A percentile compares a stretch with the other conserved stretches of the same genome.
Conservation (phyloP, 257 asterid species). For the Nicotiana attenuata region DNA sequence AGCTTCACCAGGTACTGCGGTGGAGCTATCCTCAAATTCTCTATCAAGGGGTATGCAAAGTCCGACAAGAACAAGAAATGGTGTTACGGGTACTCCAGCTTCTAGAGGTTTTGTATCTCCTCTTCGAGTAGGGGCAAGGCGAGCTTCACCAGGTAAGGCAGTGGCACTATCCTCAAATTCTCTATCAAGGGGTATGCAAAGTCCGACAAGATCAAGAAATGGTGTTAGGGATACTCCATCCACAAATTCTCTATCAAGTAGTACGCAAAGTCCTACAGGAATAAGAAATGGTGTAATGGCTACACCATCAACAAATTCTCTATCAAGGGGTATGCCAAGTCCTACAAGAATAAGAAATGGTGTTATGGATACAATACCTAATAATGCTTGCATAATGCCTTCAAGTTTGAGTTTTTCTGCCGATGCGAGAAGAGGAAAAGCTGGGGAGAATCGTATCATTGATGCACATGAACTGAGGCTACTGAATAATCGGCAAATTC, state of each 20-base stretch:
- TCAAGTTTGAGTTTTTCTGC: constrained; percentile 52
- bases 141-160: constrained; percentile 61
- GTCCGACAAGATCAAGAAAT: no score
- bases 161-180: background rate
- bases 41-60: no score
- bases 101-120: constrained; percentile 36
- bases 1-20: no score
- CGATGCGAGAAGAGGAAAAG: constrained; percentile 68
- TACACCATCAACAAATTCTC: background rate
- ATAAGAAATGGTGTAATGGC: no score
- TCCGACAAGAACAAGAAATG: no score
- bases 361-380: constrained; percentile 20
- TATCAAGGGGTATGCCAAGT: constrained; percentile 55
- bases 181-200: no score
- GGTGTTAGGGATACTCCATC: no score
- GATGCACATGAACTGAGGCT: constrained; percentile 76
- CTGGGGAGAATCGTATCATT: constrained; percentile 52
- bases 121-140: constrained; percentile 48
- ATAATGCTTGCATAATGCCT: constrained; percentile 38
- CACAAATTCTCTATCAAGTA: no score
- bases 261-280: no score
- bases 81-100: no score
- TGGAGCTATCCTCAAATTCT: no score
- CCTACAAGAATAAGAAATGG: constrained; percentile 56
- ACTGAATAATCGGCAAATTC: constrained; percentile 65